Evolutionary conservation across 179 eudicot species (phyloP), one percentile per base, ranked within the genome.

Genomic region (Corrigiola litoralis): DNA sequence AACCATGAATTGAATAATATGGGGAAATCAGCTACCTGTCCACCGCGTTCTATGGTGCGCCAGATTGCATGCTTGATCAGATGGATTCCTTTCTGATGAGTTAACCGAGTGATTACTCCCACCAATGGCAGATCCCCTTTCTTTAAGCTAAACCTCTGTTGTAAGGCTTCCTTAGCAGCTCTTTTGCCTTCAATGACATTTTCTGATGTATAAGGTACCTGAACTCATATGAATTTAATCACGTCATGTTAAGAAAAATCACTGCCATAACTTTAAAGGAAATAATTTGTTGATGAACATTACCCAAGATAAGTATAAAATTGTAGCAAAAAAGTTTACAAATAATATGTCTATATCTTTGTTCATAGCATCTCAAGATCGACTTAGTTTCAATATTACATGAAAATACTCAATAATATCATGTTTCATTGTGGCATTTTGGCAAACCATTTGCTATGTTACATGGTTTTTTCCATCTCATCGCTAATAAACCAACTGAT

Each of bases 41-140:
- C 96, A 55, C 76, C 75, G 45, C 97, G 96, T 45, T 91, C 96
- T 71, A 95, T 77, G 21, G 96, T 85, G 59, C 87, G 96, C 95
- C 96, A 74, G 72, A 95, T 85, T 25, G 99, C 99, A 74, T 94
- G 97, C 63, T 95, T 91, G 61, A 95, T 95, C 63, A 95, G 99
- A 85, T 90, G 95, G 66, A 88, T 91, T 58, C 99, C 99, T 82
- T 95, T 95, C 72, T 95, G 99, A 83, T 86, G 92, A 62, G 99
- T 95, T 77, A 95, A 88, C 65, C 99, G 97, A 66, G 92, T 79
- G 55, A 95, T 84, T 63, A 95, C 81, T 51, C 97, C 99, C 36
- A 95, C 79, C 63, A 88, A 51, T 33, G 99, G 97, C 56, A 83
- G 63, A 78, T 95, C 95, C 42, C 76, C 88, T 47, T 68, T 75